Evolutionary conservation across 2,329 filamentous ascomycete species (phyloP), one percentile per base, ranked within the genome.

Genomic region (Tolypocladium tropicale): DNA sequence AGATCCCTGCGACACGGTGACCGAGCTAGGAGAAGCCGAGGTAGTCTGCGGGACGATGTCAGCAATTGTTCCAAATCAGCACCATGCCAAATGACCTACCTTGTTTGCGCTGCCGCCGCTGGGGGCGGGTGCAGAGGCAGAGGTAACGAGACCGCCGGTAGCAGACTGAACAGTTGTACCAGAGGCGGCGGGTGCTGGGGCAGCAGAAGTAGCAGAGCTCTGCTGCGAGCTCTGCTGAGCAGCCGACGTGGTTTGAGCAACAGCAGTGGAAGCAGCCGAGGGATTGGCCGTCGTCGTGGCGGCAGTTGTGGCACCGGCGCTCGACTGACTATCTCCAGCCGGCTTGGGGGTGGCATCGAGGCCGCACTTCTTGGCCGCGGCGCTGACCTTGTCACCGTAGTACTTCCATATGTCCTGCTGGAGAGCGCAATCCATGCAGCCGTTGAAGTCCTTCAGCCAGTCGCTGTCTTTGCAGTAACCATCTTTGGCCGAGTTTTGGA

Each of bases 341-440:
- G 62, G 55, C 54, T 57, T 59, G 32, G 66, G 67, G 11, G 61
- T 64, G 43, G 58, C 51, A 10, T 57, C 56, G 16, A 61, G 56
- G 21, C 69, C 68, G 57, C 74, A 74, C 10, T 61, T 67, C 18
- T 67, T 58, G 14, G 75, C 75, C 25, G 71, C 73, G 1, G 61
- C 60, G 21, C 61, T 58, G 23, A 78, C 70, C 11, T 68, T 65
- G 21, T 60, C 56, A 18, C 74, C 71, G 53, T 78, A 78, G 58
- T 71, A 68, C 48, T 69, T 61, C 75, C 75, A 78, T 60, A 78
- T 74, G 33, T 76, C 64, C 54, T 69, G 72, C 23, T 70, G 62
- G 34, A 70, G 58, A 46, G 75, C 75, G 56, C 76, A 78, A 51
- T 73, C 64, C 32, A 78, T 68, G 60, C 78, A 80, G 32, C 64